Evolutionary conservation across 768 basidiomycete genomes (phyloP).

Genomic region (Pleurotus tuber-regium): DNA sequence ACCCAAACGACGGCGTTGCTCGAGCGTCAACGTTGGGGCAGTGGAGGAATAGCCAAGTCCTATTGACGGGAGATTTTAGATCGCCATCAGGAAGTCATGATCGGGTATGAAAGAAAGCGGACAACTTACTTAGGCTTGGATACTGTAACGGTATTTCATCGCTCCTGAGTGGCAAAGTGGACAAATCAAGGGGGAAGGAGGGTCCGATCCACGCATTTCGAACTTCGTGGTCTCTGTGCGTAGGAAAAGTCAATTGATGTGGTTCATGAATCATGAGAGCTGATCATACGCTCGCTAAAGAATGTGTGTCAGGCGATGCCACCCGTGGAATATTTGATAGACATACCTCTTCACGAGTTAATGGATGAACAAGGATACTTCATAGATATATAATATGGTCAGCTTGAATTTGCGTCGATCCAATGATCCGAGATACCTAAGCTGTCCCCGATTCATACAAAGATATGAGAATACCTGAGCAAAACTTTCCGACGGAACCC

Average conservation of each 20-base stretch:
- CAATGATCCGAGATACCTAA: conserved; percentile 47
- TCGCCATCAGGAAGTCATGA: no score
- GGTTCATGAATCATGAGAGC: conserved; percentile 44
- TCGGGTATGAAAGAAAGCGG: no score
- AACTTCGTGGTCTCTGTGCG: conserved; percentile 62
- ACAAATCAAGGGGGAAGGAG: conserved; percentile 64
- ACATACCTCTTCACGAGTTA: conserved; percentile 68
- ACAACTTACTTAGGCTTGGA: conserved; percentile 55
- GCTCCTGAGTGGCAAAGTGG: conserved; percentile 46
- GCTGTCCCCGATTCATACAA: conserved; percentile 58
- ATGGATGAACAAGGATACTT: conserved; percentile 73
- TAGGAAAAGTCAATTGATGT: background rate
- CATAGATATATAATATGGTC: background rate
- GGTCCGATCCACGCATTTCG: conserved; percentile 75
- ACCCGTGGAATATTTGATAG: background rate
- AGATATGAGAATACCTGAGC: conserved; percentile 76
- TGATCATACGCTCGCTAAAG: background rate
- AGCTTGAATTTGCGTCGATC: background rate
- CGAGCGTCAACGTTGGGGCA: conserved; percentile 45
- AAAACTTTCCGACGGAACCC: conserved; percentile 76
- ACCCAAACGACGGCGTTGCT: conserved; percentile 61
- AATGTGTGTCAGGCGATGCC: background rate
- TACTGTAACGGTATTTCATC: conserved; percentile 68
- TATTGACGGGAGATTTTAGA: no score
- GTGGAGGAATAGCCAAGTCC: conserved; percentile 70